A percentile compares a stretch with the other conserved stretches of the same genome.
Evolutionary conservation across 768 basidiomycete species (phyloP).

Genomic region (Pleurotus salmoneostramineus): DNA sequence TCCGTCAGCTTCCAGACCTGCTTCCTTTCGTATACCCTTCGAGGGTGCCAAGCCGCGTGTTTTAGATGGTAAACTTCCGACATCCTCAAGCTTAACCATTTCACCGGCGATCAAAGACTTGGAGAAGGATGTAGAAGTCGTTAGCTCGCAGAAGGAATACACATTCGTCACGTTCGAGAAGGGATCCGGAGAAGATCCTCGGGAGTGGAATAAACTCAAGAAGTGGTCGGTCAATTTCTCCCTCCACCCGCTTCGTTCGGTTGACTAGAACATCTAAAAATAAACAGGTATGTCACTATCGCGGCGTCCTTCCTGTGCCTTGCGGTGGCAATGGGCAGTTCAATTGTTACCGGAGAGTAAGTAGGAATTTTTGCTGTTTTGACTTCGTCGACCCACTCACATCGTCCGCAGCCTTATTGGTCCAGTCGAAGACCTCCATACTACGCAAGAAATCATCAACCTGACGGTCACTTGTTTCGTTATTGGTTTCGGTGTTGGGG

Average conservation of each 20-base stretch:
- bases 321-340: constrained; percentile 33
- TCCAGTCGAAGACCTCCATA: constrained; percentile 26
- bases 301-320: constrained; percentile 31
- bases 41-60: not conserved
- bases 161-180: constrained; percentile 19
- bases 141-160: constrained; percentile 10
- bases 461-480: constrained; percentile 40
- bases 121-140: constrained; percentile 11
- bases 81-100: not conserved
- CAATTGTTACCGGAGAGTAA: constrained; percentile 37
- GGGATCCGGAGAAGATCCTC: constrained; percentile 28
- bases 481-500: constrained; percentile 37
- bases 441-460: constrained; percentile 32
- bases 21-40: not conserved
- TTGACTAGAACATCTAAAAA: not conserved
- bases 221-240: constrained; percentile 26
- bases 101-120: not conserved
- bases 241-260: not conserved
- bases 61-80: not conserved
- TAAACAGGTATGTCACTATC: constrained; percentile 29
- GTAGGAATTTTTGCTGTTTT: constrained; percentile 11
- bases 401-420: constrained; percentile 23
- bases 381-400: not conserved
- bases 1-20: not conserved
- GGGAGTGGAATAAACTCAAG: constrained; percentile 26